A percentile compares a stretch with the other conserved stretches of the same genome.
Evolutionary conservation across 2,329 filamentous ascomycete species (phyloP).

Genomic region (Fusarium dlaminii): DNA sequence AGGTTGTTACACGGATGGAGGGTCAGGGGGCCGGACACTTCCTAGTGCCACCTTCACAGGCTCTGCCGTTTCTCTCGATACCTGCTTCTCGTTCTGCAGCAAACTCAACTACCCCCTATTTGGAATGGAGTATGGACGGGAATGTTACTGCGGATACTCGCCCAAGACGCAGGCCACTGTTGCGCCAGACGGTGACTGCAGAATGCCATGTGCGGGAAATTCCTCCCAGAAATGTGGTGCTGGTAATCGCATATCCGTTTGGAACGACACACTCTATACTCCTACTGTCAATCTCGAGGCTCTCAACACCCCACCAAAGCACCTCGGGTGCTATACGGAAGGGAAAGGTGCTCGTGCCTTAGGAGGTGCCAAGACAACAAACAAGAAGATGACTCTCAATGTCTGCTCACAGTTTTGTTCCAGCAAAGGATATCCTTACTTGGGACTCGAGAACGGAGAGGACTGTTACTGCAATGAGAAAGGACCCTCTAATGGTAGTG

Average conservation of each 20-base stretch:
- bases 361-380: conserved; percentile 11
- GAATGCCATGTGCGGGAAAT: conserved; percentile 28
- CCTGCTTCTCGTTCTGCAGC: conserved; percentile 33
- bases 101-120: conserved; percentile 36
- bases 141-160: conserved; percentile 35
- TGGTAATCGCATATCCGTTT: conserved; percentile 33
- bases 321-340: conserved; percentile 36
- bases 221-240: conserved; percentile 30
- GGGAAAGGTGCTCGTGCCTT: conserved; percentile 13
- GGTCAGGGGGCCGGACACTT: conserved; percentile 32
- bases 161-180: conserved; percentile 29
- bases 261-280: conserved; percentile 31
- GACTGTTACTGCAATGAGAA: conserved; percentile 33
- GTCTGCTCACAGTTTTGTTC: conserved; percentile 30
- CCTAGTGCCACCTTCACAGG: conserved; percentile 29
- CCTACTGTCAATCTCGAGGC: neutral
- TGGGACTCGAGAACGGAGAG: conserved; percentile 31
- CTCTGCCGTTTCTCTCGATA: conserved; percentile 30
- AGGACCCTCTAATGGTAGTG: conserved; percentile 23
- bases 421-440: conserved; percentile 15
- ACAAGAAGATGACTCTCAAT: conserved; percentile 25
- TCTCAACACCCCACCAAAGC: neutral
- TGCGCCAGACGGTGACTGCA: conserved; percentile 31
- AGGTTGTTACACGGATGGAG: conserved; percentile 39
- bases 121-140: conserved; percentile 36